Evolutionary conservation across 441 rosid genomes (phyloP), one percentile per base, ranked within the genome.

Genomic region (Kokia cookei): DNA sequence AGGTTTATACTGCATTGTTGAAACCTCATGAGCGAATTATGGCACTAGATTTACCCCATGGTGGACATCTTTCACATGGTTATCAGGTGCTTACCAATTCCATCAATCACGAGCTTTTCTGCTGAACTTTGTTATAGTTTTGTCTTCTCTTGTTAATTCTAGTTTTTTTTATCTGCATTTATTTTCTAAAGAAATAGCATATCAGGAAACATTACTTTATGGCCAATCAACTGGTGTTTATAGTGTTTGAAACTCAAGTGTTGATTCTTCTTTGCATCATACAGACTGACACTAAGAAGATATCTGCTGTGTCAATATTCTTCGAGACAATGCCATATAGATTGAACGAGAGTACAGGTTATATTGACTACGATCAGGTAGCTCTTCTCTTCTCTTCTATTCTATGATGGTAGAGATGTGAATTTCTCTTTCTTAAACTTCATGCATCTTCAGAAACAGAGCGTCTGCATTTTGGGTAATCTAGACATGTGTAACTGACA

Each of bases 41-140:
- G 99, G 97, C 98, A 2, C 97, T 95, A 80, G 99, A 95, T 80
- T 89, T 95, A 50, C 99, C 99, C 45, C 98, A 95, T 85, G 99
- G 99, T 24, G 99, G 99, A 55, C 99, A 95, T 87, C 97, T 96
- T 86, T 96, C 99, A 77, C 99, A 96, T 79, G 98, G 98, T 83
- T 96, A 93, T 81, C 98, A 96, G 98, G 99, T 96, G 75, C 83
- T 47, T 74, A 45, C 5, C 45, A 62, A 19, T 71, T 63, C 29
- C 69, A 19, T 73, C 29, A 54, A 80, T 6, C 35, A 65, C n/a
- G 9, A 15, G 51, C 26, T 19, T 69, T 69, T 73, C 40, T 73
- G 47, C 68, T 76, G 54, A 45, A 37, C 17, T 65, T 26, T 45
- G 67, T 65, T 65, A 40, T 3, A 12, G 37, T 53, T 65, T 65